Base-by-base conservation (phyloP, 208 protist species). In the Sergeia podlipaevii region DNA sequence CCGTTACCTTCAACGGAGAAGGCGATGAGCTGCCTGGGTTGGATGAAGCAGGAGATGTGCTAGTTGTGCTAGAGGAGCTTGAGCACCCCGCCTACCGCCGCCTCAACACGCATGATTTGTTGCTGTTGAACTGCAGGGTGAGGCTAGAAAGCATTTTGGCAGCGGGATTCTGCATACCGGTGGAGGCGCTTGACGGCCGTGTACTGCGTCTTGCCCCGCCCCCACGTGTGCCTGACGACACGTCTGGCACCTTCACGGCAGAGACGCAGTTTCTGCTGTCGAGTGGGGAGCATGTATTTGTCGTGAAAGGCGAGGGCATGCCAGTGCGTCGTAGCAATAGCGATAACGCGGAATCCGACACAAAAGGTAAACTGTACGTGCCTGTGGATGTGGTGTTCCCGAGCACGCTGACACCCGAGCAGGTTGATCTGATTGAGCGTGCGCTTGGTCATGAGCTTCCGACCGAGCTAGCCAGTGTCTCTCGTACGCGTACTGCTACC, bases 31-130 rank as follows among this genome's bases (percentile, higher is more conserved):
- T 84, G 47, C 88, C 93, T 1, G 82, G 75, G 55, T 79, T 91
- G n/a, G 45, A 68, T 1, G 47, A 80, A 26, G 74, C 96, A n/a
- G 97, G 97, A 18, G 97, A 99, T 58, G 86, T 99, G 28, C 74
- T 99, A 32, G 92, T 99, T 21, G 86, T 98, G 4, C 33, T 99
- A 3, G 69, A 97, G 39, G 64, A 98, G 74, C 96, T 98, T 53
- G 73, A 89, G 29, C 97, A 99, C 74, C 52, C 77, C 3, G 21
- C 76, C 6, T 99, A 98, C 66, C 57, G 70, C n/a, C 81, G 97
- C 13, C 54, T 97, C 17, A 93, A 87, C 30, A 59, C 77, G 26
- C 82, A 98, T 37, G 61, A 94, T 34, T 85, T 98, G 52, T 65
- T 99, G 0, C 21, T 97, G 5, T 88, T 97, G 18, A 71, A 92